Conservation (phyloP, 257 asterid genomes). For the Solanum chaucha region DNA sequence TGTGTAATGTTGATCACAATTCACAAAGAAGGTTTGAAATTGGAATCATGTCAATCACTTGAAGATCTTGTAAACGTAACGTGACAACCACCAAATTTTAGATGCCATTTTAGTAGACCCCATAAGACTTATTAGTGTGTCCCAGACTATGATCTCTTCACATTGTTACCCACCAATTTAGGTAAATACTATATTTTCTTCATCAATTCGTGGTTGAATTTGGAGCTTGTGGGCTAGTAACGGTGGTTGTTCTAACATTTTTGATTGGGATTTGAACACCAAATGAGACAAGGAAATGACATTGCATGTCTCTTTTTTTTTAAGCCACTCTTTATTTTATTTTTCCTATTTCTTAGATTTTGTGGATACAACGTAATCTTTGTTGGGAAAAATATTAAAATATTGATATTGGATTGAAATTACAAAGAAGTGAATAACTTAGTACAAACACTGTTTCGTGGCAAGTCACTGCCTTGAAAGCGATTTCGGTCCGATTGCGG, state of each 20-base stretch:
- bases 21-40: background rate
- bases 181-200: background rate
- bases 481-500: too few species aligned
- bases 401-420: too few species aligned
- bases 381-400: too few species aligned
- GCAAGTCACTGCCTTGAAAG: too few species aligned
- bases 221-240: background rate
- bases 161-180: background rate
- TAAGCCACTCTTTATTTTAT: background rate
- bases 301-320: background rate
- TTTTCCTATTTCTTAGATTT: background rate
- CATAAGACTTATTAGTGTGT: background rate
- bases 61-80: background rate
- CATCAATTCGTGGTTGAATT: background rate
- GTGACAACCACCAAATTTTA: slow-evolving; percentile 1
- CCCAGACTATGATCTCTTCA: background rate
- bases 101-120: background rate
- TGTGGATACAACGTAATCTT: background rate
- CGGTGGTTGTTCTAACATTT: background rate
- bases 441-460: too few species aligned
- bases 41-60: background rate
- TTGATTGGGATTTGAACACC: background rate
- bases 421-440: too few species aligned
- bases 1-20: background rate
- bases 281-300: background rate